Evolutionary conservation across 305 asterid species (phyloP).

Genomic region (Ajuga reptans): DNA sequence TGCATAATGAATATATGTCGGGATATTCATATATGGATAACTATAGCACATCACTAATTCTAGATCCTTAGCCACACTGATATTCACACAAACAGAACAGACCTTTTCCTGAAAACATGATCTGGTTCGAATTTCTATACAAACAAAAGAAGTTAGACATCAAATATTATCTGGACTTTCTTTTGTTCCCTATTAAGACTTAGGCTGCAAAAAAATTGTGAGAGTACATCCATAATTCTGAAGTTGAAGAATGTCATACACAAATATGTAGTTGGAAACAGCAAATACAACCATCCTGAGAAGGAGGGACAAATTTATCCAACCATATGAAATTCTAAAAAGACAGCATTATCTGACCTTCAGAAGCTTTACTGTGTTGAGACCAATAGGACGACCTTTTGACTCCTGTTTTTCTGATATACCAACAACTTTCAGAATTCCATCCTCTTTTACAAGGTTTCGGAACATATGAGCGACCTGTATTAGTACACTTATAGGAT

Average conservation of each 20-base stretch:
- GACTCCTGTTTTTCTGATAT: slow-evolving; percentile 64
- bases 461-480: slow-evolving; percentile 65
- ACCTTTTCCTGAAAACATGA: background rate
- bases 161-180: background rate
- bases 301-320: background rate
- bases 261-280: background rate
- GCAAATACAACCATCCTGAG: slow-evolving; percentile 1
- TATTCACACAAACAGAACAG: background rate
- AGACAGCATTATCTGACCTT: slow-evolving; percentile 49
- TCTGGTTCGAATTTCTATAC: background rate
- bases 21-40: too few species aligned
- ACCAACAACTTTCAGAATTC: slow-evolving; percentile 46
- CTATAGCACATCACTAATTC: background rate
- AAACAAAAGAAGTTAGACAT: background rate
- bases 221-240: background rate
- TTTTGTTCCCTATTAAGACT: background rate
- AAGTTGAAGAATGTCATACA: slow-evolving; percentile 12
- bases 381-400: slow-evolving; percentile 77
- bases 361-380: slow-evolving; percentile 85
- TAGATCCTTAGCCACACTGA: background rate
- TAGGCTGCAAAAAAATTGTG: background rate
- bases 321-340: slow-evolving; percentile 4
- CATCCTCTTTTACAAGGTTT: slow-evolving; percentile 51
- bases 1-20: too few species aligned
- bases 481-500: slow-evolving; percentile 20